Base-by-base conservation (phyloP, 306 rosid genomes). In the Pueraria montana region DNA sequence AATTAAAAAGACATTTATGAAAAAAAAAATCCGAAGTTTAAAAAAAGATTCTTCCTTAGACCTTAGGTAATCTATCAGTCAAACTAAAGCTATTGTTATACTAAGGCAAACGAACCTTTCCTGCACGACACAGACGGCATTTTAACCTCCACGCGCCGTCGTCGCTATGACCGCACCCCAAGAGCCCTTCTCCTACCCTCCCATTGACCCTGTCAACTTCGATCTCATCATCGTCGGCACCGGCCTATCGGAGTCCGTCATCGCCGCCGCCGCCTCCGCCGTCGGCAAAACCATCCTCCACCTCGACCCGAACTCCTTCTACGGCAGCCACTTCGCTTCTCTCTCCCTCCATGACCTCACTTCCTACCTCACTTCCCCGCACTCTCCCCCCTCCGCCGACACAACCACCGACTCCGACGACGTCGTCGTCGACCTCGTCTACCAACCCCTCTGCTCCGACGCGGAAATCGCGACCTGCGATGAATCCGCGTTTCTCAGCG, bases 201-300 rank as follows among this genome's bases (percentile, higher is more conserved):
- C 86, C 0, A 93, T 95, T 4, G 96, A 95, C n/a, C 99, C 97
- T 46, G 81, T 79, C 55, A 83, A 81, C 72, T 92, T 93, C 43
- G 94, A 95, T 72, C 91, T 95, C 27, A 89, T 95, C 34, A 87
- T 92, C 77, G 74, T 95, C 59, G 99, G 98, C 81, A 95, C 97
- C 2, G 96, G 96, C 62, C 78, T 93, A 1, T 46, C 91, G 2
- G 88, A 87, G 87, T 92, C 98, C 32, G 34, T 93, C 30, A 80
- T 92, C 6, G 90, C 98, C 30, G 96, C 98, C 0, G 93, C 98
- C 17, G 91, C 97, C 43, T 83, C 97, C 8, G 85, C 90, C n/a
- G 77, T 65, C 11, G 94, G 95, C 1, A 95, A 91, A 81, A 91
- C 92, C 4, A 85, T 95, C 53, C 94, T 95, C 89, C 98, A 93